Percentiles rank a stretch among this genome's conserved stretches.
Conservation (phyloP, 2,329 filamentous ascomycete genomes). For the Epichloe aotearoae region DNA sequence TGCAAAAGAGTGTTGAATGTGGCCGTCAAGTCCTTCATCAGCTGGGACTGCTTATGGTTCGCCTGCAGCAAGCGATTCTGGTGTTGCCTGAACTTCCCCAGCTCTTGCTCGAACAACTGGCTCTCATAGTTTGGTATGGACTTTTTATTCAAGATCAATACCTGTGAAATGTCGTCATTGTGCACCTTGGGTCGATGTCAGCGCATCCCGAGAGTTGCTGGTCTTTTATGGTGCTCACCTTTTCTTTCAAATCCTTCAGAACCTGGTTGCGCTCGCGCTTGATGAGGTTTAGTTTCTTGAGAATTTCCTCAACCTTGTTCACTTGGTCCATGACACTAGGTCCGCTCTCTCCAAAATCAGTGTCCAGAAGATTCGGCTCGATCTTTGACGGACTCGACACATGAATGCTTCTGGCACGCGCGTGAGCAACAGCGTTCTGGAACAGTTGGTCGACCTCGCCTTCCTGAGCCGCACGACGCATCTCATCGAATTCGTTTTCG, state of each 20-base stretch:
- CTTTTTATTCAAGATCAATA: slow-evolving; percentile 96
- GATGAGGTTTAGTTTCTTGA: slow-evolving; percentile 83
- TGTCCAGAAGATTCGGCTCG: slow-evolving; percentile 76
- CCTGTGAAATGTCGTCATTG: slow-evolving; percentile 93
- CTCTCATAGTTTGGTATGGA: slow-evolving; percentile 83
- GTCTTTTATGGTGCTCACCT: slow-evolving; percentile 44
- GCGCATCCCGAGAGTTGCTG: too few species aligned
- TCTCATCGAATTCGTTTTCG: slow-evolving; percentile 83
- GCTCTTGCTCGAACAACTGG: slow-evolving; percentile 84
- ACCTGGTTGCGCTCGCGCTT: slow-evolving; percentile 88
- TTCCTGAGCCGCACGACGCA: slow-evolving; percentile 76
- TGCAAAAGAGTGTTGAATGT: slow-evolving; percentile 80
- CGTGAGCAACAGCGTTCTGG: slow-evolving; percentile 72
- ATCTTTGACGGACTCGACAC: slow-evolving; percentile 44
- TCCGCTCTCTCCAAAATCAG: slow-evolving; percentile 72
- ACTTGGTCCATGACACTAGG: slow-evolving; percentile 84
- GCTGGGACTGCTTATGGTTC: slow-evolving; percentile 83
- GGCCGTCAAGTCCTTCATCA: slow-evolving; percentile 88
- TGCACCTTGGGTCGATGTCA: slow-evolving; percentile 49
- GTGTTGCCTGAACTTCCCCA: slow-evolving; percentile 94
- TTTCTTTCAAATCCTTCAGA: slow-evolving; percentile 92
- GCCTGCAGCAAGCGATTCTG: slow-evolving; percentile 85
- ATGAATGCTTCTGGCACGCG: slow-evolving; percentile 51
- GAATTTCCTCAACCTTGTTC: slow-evolving; percentile 69
- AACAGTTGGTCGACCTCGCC: slow-evolving; percentile 83